phyloP scores from a whole-genome alignment of 2,329 filamentous ascomycete species.

The Arthroderma uncinatum region DNA sequence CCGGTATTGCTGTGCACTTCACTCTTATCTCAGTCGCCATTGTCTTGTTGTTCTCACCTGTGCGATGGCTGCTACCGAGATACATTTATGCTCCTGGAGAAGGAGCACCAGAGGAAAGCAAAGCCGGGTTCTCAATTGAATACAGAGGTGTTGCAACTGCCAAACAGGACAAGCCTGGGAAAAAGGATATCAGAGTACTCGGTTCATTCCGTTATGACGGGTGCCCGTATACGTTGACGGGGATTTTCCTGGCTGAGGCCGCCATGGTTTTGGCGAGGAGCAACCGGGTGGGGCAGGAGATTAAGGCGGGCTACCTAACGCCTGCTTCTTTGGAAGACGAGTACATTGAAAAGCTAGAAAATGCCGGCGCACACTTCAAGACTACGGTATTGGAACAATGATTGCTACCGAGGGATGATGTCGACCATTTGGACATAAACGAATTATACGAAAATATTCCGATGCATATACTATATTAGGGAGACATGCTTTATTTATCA shows the following conservation, averaged over 20 bases:
- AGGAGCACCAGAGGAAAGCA: constrained; percentile 38
- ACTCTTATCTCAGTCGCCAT: constrained; percentile 37
- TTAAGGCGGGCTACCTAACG: constrained; percentile 39
- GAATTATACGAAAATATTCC: not conserved
- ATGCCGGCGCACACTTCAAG: constrained; percentile 34
- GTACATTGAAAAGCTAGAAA: constrained; percentile 36
- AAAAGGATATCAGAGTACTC: constrained; percentile 29
- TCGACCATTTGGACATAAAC: not conserved
- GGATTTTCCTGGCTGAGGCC: constrained; percentile 34
- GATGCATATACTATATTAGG: not conserved
- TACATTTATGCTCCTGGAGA: constrained; percentile 42
- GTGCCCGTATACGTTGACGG: constrained; percentile 35
- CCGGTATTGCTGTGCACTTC: constrained; percentile 41
- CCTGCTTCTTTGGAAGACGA: constrained; percentile 38
- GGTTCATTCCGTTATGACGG: constrained; percentile 34
- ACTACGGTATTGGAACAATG: constrained; percentile 25
- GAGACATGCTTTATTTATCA: not conserved
- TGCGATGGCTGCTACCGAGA: constrained; percentile 41
- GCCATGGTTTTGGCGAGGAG: constrained; percentile 35
- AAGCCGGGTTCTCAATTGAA: constrained; percentile 30
- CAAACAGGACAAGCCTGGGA: constrained; percentile 22
- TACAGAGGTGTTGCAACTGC: constrained; percentile 37
- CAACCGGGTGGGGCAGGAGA: constrained; percentile 31
- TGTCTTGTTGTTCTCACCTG: constrained; percentile 41
- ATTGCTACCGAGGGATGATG: not conserved